These are phyloP conservation scores for Trichoderma endophyticum DNA, from an alignment of 2,329 filamentous ascomycete genomes.

Conservation along the genomic window DNA sequence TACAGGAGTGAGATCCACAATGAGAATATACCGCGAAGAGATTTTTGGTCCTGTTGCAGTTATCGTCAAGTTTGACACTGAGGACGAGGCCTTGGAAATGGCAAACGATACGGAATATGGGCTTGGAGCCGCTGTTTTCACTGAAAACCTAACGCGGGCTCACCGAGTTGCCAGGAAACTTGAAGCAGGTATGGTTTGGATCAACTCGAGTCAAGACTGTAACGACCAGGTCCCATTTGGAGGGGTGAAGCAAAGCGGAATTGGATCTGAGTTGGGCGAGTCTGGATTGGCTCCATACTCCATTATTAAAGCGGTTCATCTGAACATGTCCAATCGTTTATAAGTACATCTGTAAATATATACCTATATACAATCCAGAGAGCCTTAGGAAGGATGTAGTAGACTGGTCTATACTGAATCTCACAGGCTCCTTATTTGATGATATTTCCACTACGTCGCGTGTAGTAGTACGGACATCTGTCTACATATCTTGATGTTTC, in stretches of 20 bases:
- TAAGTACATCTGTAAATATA: not conserved
- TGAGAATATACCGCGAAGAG: not conserved
- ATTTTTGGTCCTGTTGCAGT: not conserved
- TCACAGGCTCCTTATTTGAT: no score
- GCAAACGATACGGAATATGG: not conserved
- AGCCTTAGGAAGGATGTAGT: no score
- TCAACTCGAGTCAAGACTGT: conserved; percentile 30
- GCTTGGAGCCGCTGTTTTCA: not conserved
- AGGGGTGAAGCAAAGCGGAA: conserved; percentile 16
- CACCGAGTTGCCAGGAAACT: conserved; percentile 46
- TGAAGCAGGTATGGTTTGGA: conserved; percentile 64
- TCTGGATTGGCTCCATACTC: not conserved
- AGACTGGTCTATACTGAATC: no score
- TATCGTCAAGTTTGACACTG: not conserved
- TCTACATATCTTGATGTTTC: no score
- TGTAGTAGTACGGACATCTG: no score
- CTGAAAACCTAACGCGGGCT: not conserved
- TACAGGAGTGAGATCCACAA: not conserved
- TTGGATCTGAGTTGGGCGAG: not conserved
- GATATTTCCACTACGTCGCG: no score
- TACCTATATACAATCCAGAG: not conserved
- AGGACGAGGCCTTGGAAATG: not conserved
- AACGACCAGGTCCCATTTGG: conserved; percentile 32
- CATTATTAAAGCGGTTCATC: not conserved
- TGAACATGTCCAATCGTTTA: not conserved